Percentiles rank a stretch among this genome's conserved stretches.
Conservation (phyloP, 2,329 filamentous ascomycete genomes). For the Stemphylium vesicarium region DNA sequence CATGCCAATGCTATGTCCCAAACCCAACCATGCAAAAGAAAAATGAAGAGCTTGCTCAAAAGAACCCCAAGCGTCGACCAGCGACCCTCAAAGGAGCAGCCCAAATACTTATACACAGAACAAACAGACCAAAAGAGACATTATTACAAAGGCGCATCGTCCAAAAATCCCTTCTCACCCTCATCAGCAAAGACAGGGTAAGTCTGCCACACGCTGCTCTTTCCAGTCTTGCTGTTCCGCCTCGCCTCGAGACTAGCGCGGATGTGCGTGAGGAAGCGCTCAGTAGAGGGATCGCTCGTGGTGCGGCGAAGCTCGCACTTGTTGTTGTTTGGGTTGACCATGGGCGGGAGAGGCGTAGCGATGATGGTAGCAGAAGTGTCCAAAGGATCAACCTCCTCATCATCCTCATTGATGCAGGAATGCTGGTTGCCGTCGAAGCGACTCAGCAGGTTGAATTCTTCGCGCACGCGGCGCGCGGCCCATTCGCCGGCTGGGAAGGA, state of each 20-base stretch:
- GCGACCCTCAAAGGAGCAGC: neutral
- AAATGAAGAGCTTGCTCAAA: neutral
- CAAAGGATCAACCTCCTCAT: neutral
- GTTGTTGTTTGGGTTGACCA: neutral
- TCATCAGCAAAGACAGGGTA: slow-evolving; percentile 21
- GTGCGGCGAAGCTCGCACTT: slow-evolving; percentile 6
- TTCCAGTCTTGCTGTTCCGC: neutral
- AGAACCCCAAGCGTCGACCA: neutral
- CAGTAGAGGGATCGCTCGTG: slow-evolving; percentile 7
- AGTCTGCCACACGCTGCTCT: slow-evolving; percentile 1
- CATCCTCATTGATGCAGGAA: neutral
- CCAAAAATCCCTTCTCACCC: slow-evolving; percentile 17
- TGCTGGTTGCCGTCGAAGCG: slow-evolving; percentile 4
- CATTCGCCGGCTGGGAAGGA: slow-evolving; percentile 14
- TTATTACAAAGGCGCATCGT: slow-evolving; percentile 15
- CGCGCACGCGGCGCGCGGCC: neutral
- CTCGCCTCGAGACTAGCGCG: slow-evolving; percentile 20
- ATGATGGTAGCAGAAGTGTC: neutral
- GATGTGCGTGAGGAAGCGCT: slow-evolving; percentile 20
- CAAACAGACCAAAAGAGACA: neutral
- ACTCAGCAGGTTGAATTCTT: slow-evolving; percentile 8
- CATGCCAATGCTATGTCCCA: neutral
- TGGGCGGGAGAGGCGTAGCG: neutral
- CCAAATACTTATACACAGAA: neutral
- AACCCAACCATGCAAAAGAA: neutral